Evolutionary conservation across 179 eudicot species (phyloP).

Genomic region (Silene vulgaris): DNA sequence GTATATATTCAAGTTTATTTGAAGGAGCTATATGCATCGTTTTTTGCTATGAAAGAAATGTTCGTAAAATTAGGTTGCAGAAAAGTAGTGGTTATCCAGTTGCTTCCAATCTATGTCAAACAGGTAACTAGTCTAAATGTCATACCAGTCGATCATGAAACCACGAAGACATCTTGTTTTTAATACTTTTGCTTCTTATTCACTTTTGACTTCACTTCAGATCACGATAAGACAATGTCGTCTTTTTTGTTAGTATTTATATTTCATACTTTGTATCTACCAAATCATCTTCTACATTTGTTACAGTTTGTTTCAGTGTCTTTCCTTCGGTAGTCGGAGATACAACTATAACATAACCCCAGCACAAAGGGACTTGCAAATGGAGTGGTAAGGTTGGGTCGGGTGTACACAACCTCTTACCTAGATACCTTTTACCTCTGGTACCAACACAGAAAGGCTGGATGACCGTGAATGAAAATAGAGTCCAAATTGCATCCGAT

Average conservation of each 20-base stretch:
- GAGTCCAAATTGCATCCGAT: neutral
- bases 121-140: no score
- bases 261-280: neutral
- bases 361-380: neutral
- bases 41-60: neutral
- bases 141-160: neutral
- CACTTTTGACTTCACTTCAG: constrained; percentile 1
- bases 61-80: no score
- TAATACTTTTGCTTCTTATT: neutral
- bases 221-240: neutral
- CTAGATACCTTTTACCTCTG: neutral
- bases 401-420: neutral
- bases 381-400: neutral
- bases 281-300: neutral
- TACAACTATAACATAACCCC: neutral
- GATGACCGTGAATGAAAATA: neutral
- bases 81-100: constrained; percentile 1
- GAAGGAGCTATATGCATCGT: neutral
- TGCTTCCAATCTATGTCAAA: neutral
- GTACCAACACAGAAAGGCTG: neutral
- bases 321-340: neutral
- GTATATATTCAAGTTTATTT: neutral
- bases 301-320: neutral
- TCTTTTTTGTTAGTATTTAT: neutral
- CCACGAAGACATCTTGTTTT: neutral